Evolutionary conservation across 2,329 filamentous ascomycete species (phyloP), one percentile per base, ranked within the genome.

Genomic region (Penicillium sclerotiorum): DNA sequence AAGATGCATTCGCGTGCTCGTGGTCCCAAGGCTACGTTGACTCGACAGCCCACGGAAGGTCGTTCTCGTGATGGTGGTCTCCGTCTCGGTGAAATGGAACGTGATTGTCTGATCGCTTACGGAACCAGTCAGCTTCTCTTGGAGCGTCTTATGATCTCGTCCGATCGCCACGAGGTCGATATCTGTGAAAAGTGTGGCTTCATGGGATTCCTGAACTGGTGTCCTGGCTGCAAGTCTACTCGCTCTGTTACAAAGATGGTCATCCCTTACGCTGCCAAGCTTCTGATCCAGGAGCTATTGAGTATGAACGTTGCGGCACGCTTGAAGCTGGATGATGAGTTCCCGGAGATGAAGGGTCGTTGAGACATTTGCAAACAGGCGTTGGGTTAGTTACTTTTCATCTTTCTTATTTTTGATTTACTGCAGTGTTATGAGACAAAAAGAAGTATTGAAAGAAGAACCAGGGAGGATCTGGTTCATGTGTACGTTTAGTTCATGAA

Each of bases 261-360:
- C 27, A 95, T 99, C 81, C 94, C 94, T 27, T 99, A 99, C 72
- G 94, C 94, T 15, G 94, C 94, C 1, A 97, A 99, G 80, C 75
- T 99, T 67, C 77, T 99, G 48, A 90, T 97, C 41, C 94, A 99
- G 77, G 94, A 99, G 75, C 74, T 99, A 64, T 87, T 95, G 66
- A 95, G 90, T 71, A 99, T 99, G 94, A 99, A 99, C 71, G 90
- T 99, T n/a, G 89, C 92, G 55, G 93, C 95, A 52, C 81, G 89
- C 50, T 77, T 99, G 73, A 89, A 93, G 77, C 75, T 99, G 58
- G 90, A 90, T 64, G 94, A 99, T 68, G 90, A 97, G 74, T 99
- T 99, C 71, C 91, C 91, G 5, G 71, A 74, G 49, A 65, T 61
- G 32, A 70, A 67, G 57, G 72, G 71, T 22, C 62, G 63, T 43